Percentiles rank a stretch among this genome's conserved stretches.
Evolutionary conservation across 495 filamentous ascomycete species (phyloP).

Genomic region (Penicillium parvum): DNA sequence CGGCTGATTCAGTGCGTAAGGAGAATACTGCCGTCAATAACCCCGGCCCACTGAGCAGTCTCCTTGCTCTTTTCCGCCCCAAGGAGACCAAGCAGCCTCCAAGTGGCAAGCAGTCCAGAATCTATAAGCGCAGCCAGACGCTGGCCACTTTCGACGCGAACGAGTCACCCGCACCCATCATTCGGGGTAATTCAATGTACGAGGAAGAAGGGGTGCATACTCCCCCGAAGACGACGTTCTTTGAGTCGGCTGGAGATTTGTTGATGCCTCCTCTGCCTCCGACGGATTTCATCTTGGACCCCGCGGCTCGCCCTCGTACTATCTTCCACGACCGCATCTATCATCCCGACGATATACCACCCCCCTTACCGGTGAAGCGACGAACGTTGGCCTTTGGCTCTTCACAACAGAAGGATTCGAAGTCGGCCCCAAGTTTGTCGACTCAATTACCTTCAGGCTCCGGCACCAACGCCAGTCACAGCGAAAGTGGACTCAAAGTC

Average conservation of each 20-base stretch:
- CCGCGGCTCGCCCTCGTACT: constrained; percentile 75
- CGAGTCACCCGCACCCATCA: constrained; percentile 27
- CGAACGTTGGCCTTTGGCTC: constrained; percentile 37
- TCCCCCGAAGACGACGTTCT: constrained; percentile 88
- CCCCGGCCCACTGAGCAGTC: constrained; percentile 49
- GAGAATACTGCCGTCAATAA: constrained; percentile 10
- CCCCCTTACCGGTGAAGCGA: constrained; percentile 63
- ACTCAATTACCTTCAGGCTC: constrained; percentile 13
- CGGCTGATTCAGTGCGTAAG: constrained; percentile 4
- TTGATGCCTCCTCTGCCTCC: constrained; percentile 86
- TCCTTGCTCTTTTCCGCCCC: constrained; percentile 62
- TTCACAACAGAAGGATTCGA: constrained; percentile 36
- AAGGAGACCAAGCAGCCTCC: constrained; percentile 29
- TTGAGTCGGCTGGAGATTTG: constrained; percentile 89
- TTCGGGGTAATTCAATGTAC: constrained; percentile 37
- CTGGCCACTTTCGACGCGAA: constrained; percentile 38
- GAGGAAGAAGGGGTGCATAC: constrained; percentile 50
- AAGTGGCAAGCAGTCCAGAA: constrained; percentile 55
- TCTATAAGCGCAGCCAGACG: constrained; percentile 77
- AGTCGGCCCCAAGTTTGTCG: constrained; percentile 7
- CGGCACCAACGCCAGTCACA: constrained; percentile 13
- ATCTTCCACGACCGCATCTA: constrained; percentile 98
- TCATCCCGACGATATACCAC: constrained; percentile 86
- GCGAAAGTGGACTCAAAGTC: constrained; percentile 65
- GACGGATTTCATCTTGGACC: constrained; percentile 73